These are phyloP conservation scores for Galerina marginata DNA, from an alignment of 768 basidiomycete species.

Conservation along the genomic window DNA sequence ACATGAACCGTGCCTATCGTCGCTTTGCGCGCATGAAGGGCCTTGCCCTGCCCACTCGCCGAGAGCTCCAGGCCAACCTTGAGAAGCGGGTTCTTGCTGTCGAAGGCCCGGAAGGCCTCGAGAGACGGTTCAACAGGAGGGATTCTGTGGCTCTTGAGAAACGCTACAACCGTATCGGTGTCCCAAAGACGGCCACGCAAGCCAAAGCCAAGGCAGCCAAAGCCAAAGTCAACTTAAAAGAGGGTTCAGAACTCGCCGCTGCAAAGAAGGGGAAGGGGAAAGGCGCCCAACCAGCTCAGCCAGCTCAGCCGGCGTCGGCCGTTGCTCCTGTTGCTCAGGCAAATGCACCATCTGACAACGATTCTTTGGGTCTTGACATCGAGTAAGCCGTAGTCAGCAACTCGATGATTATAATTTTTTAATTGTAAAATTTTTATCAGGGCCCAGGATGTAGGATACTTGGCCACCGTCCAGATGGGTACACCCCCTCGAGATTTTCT, in stretches of 20 bases:
- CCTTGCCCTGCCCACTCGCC: slow-evolving; percentile 52
- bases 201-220: slow-evolving; percentile 9
- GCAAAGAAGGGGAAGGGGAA: slow-evolving; percentile 9
- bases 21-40: slow-evolving; percentile 76
- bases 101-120: slow-evolving; percentile 33
- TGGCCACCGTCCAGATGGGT: slow-evolving; percentile 68
- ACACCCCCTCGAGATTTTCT: slow-evolving; percentile 62
- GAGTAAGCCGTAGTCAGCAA: slow-evolving; percentile 47
- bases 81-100: slow-evolving; percentile 35
- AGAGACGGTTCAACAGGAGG: slow-evolving; percentile 29
- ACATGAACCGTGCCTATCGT: slow-evolving; percentile 66
- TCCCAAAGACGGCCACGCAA: slow-evolving; percentile 16
- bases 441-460: slow-evolving; percentile 53
- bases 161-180: slow-evolving; percentile 31
- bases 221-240: neutral
- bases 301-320: neutral
- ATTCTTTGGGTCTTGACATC: slow-evolving; percentile 73
- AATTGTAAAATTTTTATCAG: slow-evolving; percentile 24
- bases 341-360: slow-evolving; percentile 40
- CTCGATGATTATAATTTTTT: neutral
- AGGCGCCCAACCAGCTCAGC: neutral
- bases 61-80: slow-evolving; percentile 46
- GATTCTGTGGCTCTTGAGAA: slow-evolving; percentile 23
- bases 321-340: slow-evolving; percentile 41
- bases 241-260: slow-evolving; percentile 1